Percentiles rank a stretch among this genome's conserved stretches.
These are phyloP conservation scores for Elongisporangium prolatum DNA, from an alignment of 352 stramenopile genomes.

Conservation along the genomic window DNA sequence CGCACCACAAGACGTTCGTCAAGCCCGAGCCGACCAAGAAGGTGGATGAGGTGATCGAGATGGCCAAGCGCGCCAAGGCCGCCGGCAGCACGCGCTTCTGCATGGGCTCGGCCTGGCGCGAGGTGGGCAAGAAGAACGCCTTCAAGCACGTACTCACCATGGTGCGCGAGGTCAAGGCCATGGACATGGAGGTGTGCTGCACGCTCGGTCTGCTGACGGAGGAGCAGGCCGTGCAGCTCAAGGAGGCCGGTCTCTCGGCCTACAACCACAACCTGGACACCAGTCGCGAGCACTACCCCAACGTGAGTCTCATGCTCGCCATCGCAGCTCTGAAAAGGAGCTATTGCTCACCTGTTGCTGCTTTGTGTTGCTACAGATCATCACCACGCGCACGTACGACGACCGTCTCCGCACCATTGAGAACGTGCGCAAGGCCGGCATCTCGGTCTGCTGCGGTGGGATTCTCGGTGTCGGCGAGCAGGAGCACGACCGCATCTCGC, in stretches of 20 bases:
- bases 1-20: constrained; percentile 97
- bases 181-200: constrained; percentile 95
- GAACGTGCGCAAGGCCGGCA: constrained; percentile 96
- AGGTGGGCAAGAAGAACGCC: constrained; percentile 98
- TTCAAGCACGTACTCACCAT: constrained; percentile 98
- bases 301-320: constrained; percentile 17
- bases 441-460: constrained; percentile 96
- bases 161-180: constrained; percentile 90
- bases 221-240: constrained; percentile 95
- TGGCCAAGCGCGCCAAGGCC: constrained; percentile 92
- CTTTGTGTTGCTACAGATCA: constrained; percentile 42
- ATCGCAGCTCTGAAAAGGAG: too few relatives aligned
- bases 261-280: constrained; percentile 99
- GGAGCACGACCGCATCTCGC: constrained; percentile 91
- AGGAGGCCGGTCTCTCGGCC: constrained; percentile 95
- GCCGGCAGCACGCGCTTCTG: constrained; percentile 97
- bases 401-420: constrained; percentile 95
- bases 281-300: constrained; percentile 96
- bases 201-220: constrained; percentile 96
- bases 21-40: constrained; percentile 97
- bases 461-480: constrained; percentile 96
- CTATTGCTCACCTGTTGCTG: too few relatives aligned
- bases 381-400: constrained; percentile 95
- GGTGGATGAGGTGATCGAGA: constrained; percentile 95
- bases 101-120: constrained; percentile 97